Base-by-base conservation (phyloP, 768 basidiomycete species). In the Boletus vinaceobasis region DNA sequence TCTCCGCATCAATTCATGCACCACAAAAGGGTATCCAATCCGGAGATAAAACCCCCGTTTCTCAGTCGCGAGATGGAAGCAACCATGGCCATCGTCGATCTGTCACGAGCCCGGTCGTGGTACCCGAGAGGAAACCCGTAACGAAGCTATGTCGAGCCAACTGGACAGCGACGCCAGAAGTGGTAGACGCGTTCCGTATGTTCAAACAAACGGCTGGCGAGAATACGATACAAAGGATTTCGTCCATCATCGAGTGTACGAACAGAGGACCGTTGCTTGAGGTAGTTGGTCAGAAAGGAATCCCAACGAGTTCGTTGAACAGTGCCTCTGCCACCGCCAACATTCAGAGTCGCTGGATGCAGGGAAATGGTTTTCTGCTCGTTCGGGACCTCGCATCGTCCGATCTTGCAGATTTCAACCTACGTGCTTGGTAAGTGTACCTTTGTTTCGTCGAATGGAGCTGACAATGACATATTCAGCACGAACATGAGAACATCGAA, bases 151-250 rank as follows among this genome's bases (percentile, higher is more conserved):
- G 17, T 26, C 4, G 48, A 1, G 57, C 61, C 9, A 47, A 66
- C 37, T 64, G 65, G 55, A n/a, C 55, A 36, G 53, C 59, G 11
- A 57, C 64, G 55, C 57, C 60, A 43, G 63, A 54, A 5, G 64
- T 56, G 32, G 52, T 66, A 7, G 48, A 58, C 26, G 52, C 55
- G 29, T 61, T 55, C n/a, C 52, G 53, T 7, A 57, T 39, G 43
- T 57, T 66, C 50, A 60, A 55, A 55, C 38, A 44, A 17, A 48
- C 37, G 2, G n/a, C 57, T 3, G 36, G 32, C 7, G 19, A 10
- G 23, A 56, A 59, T 10, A 37, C n/a, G n/a, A 23, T 51, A n/a
- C 61, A 49, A n/a, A 50, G 33, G 23, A 43, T 31, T 35, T 45
- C 61, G 17, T 50, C 64, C 35, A 17, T 54, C 14, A 27, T 44